Evolutionary conservation across 805 yeast species (phyloP), one percentile per base, ranked within the genome.

Genomic region (Saccharomycopsis fodiens): DNA sequence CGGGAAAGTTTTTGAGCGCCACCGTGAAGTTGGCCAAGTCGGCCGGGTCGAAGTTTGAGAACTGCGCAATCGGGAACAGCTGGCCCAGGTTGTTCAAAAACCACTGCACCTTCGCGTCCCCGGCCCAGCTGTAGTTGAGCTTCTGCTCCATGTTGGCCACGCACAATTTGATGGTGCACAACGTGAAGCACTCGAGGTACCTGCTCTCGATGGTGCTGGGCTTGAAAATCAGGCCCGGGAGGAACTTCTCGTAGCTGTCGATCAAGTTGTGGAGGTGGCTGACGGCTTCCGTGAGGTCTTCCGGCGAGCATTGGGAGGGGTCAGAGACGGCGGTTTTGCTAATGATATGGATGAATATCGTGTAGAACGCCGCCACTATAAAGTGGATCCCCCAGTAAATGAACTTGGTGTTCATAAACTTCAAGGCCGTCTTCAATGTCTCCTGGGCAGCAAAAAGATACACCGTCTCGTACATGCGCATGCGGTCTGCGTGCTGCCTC

Each of bases 271-370:
- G 29, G 10, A 25, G 29, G 29, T 25, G 10, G 10, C 23, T n/a
- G 5, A 27, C 22, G 13, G 8, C 16, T 37, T 27, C 25, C 41
- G 15, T 35, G 15, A 19, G 21, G 29, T 25, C 29, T 25, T 25
- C 29, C 10, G 29, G 29, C 10, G 29, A 25, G 10, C 29, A 25
- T 25, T 25, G 29, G 6, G 29, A 25, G 10, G 29, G 29, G 29
- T 25, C 29, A 25, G 10, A 7, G 10, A 25, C 29, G 10, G 6
- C 10, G 29, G 29, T 13, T n/a, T 42, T 17, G 27, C 37, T 36
- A 3, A 42, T 39, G 15, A 23, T 39, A 23, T 39, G 41, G 27
- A 39, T 17, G 41, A 39, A 39, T 7, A 39, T 39, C 41, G 41
- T 19, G 27, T 39, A 39, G 19, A 23, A 39, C 3, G 41, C 41